Percentiles rank a stretch among this genome's conserved stretches.
These are phyloP conservation scores for Entrophospora sp. DNA, from an alignment of 192 early-diverging fungal genomes.

Conservation along the genomic window DNA sequence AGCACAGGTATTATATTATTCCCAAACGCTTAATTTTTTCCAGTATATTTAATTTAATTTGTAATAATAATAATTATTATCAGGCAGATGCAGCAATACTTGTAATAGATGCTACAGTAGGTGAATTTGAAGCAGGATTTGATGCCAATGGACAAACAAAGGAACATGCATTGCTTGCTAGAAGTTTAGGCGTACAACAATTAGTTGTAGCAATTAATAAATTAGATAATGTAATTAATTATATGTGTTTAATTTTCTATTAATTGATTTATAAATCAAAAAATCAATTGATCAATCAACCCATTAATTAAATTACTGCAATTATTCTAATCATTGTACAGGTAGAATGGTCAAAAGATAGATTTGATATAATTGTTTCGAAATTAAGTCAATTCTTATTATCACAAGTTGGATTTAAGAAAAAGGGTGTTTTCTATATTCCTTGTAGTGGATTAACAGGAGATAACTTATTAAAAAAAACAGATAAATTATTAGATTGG, in stretches of 20 bases:
- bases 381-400: constrained; percentile 69
- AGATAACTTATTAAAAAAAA: constrained; percentile 62
- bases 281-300: not conserved
- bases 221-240: constrained; percentile 64
- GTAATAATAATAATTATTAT: too few species aligned
- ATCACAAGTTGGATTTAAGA: constrained; percentile 70
- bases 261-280: not conserved
- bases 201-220: constrained; percentile 95
- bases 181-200: constrained; percentile 87
- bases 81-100: constrained; percentile 89
- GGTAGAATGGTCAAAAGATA: constrained; percentile 70
- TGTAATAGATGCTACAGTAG: constrained; percentile 80
- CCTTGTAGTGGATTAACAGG: constrained; percentile 90
- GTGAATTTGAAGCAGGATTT: constrained; percentile 95
- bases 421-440: constrained; percentile 67
- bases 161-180: constrained; percentile 88
- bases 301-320: not conserved
- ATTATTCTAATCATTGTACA: constrained; percentile 21
- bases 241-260: not conserved
- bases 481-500: constrained; percentile 48
- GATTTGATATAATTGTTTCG: constrained; percentile 67
- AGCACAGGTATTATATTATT: constrained; percentile 42
- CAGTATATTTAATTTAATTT: too few species aligned
- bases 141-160: constrained; percentile 90
- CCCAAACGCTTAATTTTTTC: too few species aligned